phyloP scores from a whole-genome alignment of 2,329 filamentous ascomycete species.

The Thielaviopsis cerberus region DNA sequence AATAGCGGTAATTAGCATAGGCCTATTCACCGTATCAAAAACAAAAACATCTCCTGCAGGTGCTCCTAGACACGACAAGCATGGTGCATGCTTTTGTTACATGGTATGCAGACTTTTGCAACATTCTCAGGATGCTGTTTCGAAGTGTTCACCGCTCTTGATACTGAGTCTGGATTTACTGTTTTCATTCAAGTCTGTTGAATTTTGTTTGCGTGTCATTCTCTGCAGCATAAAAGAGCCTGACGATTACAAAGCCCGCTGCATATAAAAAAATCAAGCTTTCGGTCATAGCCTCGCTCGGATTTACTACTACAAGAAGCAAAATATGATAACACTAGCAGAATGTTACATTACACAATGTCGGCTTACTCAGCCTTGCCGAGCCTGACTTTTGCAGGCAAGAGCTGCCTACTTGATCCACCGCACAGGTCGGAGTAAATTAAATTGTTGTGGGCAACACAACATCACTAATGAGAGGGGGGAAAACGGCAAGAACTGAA shows the following conservation, averaged over 20 bases:
- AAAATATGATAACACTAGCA: background rate
- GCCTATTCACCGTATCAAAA: background rate
- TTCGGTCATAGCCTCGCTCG: no score
- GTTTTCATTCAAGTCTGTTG: background rate
- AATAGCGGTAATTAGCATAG: background rate
- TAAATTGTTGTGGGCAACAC: background rate
- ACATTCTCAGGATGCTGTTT: background rate
- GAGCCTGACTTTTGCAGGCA: no score
- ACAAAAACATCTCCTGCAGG: background rate
- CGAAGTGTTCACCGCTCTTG: background rate
- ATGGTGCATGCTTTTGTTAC: background rate
- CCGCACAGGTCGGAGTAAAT: background rate
- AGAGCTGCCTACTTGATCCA: background rate
- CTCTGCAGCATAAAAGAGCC: no score
- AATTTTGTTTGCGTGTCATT: background rate
- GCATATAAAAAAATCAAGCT: no score
- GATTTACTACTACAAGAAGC: no score
- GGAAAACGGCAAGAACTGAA: background rate
- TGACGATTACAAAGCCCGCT: no score
- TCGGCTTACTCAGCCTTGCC: background rate
- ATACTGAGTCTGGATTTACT: background rate
- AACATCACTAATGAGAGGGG: background rate
- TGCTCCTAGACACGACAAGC: background rate
- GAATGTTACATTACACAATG: background rate
- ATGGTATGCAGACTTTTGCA: background rate